Evolutionary conservation across 352 stramenopile species (phyloP).

Genomic region (Phytophthora foliorum): DNA sequence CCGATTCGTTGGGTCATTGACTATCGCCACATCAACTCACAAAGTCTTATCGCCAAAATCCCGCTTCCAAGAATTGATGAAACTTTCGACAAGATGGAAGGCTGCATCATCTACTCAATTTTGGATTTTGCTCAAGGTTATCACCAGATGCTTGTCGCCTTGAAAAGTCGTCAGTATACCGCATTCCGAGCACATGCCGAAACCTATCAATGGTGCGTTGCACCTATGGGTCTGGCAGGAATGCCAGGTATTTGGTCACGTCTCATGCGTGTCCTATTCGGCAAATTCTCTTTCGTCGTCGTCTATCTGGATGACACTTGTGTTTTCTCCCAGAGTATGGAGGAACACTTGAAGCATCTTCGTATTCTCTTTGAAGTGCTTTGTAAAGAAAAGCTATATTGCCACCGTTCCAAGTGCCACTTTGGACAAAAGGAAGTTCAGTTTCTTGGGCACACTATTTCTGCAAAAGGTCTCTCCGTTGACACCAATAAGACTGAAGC

Average conservation of each 20-base stretch:
- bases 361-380: conserved; percentile 29
- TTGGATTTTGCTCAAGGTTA: conserved; percentile 39
- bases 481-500: conserved; percentile 30
- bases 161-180: conserved; percentile 22
- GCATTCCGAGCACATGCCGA: conserved; percentile 40
- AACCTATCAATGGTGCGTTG: conserved; percentile 47
- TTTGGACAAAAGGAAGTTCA: conserved; percentile 18
- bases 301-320: conserved; percentile 47
- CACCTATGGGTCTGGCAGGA: conserved; percentile 41
- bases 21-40: conserved; percentile 26
- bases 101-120: conserved; percentile 18
- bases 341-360: conserved; percentile 30
- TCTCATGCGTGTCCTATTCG: not conserved
- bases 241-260: conserved; percentile 17
- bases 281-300: conserved; percentile 30
- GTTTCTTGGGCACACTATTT: conserved; percentile 41
- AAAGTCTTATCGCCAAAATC: conserved; percentile 32
- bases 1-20: conserved; percentile 31
- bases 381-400: conserved; percentile 25
- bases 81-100: conserved; percentile 23
- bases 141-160: conserved; percentile 31
- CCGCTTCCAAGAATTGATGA: conserved; percentile 28
- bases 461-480: conserved; percentile 18
- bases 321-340: conserved; percentile 20
- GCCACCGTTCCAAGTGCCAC: conserved; percentile 29